Conservation (phyloP, 768 basidiomycete genomes). For the Erythrobasidium yunnanense region DNA sequence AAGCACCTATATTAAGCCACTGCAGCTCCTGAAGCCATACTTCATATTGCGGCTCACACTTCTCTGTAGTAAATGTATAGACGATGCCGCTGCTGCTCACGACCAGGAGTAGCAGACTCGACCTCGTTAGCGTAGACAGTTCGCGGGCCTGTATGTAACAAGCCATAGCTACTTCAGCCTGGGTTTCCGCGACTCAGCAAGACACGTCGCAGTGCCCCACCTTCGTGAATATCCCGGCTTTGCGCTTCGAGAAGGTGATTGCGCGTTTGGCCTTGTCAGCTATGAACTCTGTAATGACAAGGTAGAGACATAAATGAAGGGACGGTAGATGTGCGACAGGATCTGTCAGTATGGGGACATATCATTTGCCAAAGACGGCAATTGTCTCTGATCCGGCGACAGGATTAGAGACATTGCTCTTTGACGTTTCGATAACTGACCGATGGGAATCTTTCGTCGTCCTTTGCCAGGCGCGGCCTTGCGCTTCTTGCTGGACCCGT, state of each 20-base stretch:
- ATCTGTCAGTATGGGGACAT: not conserved
- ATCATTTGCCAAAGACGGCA: not conserved
- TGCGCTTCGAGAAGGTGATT: slow-evolving; percentile 20
- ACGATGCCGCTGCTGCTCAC: slow-evolving; percentile 22
- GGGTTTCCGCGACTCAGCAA: not conserved
- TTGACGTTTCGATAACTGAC: not conserved
- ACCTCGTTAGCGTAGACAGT: slow-evolving; percentile 5
- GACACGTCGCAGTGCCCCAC: not conserved
- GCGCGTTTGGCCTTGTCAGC: slow-evolving; percentile 6
- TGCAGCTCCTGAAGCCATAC: not conserved
- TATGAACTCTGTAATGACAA: not conserved
- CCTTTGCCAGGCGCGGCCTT: slow-evolving; percentile 5
- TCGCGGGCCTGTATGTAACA: slow-evolving; percentile 17
- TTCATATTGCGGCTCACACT: not conserved
- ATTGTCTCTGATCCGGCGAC: not conserved
- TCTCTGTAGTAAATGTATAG: slow-evolving; percentile 18
- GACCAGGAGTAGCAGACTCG: slow-evolving; percentile 13
- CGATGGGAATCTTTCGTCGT: slow-evolving; percentile 21
- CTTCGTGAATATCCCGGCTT: slow-evolving; percentile 22
- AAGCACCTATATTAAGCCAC: not conserved
- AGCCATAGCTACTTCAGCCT: not conserved
- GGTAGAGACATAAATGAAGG: not conserved
- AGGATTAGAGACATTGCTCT: not conserved
- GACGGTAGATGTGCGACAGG: too few relatives aligned
- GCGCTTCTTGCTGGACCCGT: not conserved